Conservation (phyloP, 768 basidiomycete species). For the Auriscalpium microsporum region DNA sequence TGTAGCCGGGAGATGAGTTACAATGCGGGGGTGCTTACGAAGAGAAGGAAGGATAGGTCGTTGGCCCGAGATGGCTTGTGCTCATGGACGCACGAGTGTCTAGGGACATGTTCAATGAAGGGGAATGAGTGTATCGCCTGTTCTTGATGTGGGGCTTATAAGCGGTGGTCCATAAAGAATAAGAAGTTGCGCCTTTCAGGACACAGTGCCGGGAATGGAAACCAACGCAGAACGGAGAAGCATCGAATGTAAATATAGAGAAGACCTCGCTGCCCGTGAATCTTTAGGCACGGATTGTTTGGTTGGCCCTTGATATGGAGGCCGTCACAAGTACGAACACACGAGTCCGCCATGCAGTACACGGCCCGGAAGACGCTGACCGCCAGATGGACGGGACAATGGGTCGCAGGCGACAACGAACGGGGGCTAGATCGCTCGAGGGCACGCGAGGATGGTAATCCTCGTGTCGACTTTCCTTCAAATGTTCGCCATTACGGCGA, state of each 20-base stretch:
- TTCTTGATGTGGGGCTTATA: conserved; percentile 9
- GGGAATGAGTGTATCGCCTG: background rate
- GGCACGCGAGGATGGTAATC: conserved; percentile 1
- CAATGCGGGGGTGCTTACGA: conserved; percentile 1
- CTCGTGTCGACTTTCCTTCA: conserved; percentile 6
- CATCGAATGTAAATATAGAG: conserved; percentile 3
- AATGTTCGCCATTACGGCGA: conserved; percentile 7
- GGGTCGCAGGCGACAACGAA: background rate
- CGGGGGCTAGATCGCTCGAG: conserved; percentile 9
- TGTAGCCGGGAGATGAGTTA: background rate
- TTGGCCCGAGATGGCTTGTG: background rate
- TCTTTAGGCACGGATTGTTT: conserved; percentile 17
- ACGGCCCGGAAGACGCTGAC: background rate
- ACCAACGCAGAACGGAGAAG: conserved; percentile 6
- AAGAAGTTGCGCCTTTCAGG: conserved; percentile 1
- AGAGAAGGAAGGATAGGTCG: conserved; percentile 12
- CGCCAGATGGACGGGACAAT: background rate
- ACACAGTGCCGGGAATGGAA: conserved; percentile 5
- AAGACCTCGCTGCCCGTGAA: conserved; percentile 6
- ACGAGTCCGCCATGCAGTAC: too few relatives aligned
- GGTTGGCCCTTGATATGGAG: background rate
- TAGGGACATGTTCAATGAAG: conserved; percentile 6
- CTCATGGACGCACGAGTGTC: conserved; percentile 1
- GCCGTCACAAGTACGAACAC: conserved; percentile 1
- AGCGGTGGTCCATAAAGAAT: conserved; percentile 7